These are phyloP conservation scores for Rhizopogon vulgaris DNA, from an alignment of 768 basidiomycete genomes.

Conservation along the genomic window DNA sequence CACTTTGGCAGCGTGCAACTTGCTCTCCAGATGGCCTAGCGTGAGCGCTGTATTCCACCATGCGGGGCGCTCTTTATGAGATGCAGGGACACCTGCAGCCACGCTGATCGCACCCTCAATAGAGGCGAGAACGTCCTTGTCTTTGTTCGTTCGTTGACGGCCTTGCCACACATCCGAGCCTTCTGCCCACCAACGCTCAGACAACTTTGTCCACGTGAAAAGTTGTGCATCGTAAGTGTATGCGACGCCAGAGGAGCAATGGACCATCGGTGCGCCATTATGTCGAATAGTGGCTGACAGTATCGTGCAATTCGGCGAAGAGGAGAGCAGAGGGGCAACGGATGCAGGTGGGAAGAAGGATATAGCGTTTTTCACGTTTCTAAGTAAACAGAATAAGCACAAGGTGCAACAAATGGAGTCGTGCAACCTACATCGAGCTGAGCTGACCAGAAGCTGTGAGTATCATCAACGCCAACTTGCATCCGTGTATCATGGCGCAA, in stretches of 20 bases:
- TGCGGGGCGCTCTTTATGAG: constrained; percentile 47
- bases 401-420: neutral
- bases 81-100: constrained; percentile 28
- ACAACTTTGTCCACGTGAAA: constrained; percentile 65
- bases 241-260: constrained; percentile 69
- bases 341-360: constrained; percentile 63
- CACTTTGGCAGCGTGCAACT: constrained; percentile 63
- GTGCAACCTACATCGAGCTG: constrained; percentile 60
- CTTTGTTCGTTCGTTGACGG: constrained; percentile 47
- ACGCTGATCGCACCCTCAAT: constrained; percentile 41
- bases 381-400: constrained; percentile 25
- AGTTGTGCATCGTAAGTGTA: constrained; percentile 75
- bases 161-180: constrained; percentile 82
- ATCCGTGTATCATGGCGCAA: constrained; percentile 62
- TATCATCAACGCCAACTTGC: constrained; percentile 58
- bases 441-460: constrained; percentile 69
- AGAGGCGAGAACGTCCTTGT: constrained; percentile 48
- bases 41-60: constrained; percentile 86
- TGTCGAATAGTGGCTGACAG: constrained; percentile 62
- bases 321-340: constrained; percentile 50
- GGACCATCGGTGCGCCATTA: constrained; percentile 75
- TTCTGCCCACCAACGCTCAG: constrained; percentile 79
- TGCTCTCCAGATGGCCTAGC: constrained; percentile 84
- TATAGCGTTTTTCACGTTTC: constrained; percentile 68
- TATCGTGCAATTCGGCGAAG: constrained; percentile 55